These are phyloP conservation scores for Caryopteris hybrid DNA, from an alignment of 305 asterid genomes.

Conservation along the genomic window DNA sequence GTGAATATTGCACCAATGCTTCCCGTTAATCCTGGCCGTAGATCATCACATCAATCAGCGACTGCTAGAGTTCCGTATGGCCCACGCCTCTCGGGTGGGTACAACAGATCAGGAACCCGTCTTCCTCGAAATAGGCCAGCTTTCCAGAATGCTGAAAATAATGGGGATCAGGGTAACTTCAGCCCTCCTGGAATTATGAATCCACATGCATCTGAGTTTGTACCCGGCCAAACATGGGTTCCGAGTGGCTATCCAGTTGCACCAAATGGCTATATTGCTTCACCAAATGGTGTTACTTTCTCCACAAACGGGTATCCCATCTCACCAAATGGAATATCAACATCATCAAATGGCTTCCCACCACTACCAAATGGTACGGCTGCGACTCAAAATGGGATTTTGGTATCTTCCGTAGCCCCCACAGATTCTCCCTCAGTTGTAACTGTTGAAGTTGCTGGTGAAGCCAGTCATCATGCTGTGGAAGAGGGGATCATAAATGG, in stretches of 20 bases:
- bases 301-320: conserved; percentile 40
- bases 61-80: conserved; percentile 91
- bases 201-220: conserved; percentile 81
- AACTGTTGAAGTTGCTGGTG: conserved; percentile 34
- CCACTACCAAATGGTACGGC: conserved; percentile 7
- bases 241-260: conserved; percentile 64
- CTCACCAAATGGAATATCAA: conserved; percentile 12
- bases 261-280: conserved; percentile 58
- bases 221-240: conserved; percentile 81
- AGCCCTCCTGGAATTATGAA: conserved; percentile 67
- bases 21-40: conserved; percentile 61
- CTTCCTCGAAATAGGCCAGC: conserved; percentile 62
- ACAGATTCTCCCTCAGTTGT: conserved; percentile 10
- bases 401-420: conserved; percentile 28
- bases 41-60: conserved; percentile 85
- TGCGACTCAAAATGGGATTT: conserved; percentile 13
- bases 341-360: conserved; percentile 21
- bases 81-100: conserved; percentile 85
- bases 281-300: conserved; percentile 41
- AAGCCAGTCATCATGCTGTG: conserved; percentile 16
- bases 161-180: conserved; percentile 53
- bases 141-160: conserved; percentile 53
- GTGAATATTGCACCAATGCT: conserved; percentile 58
- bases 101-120: conserved; percentile 63
- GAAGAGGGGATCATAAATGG: conserved; percentile 29